Evolutionary conservation across 192 early-diverging fungal genomes (phyloP).

Genomic region (Linnemannia exigua): DNA sequence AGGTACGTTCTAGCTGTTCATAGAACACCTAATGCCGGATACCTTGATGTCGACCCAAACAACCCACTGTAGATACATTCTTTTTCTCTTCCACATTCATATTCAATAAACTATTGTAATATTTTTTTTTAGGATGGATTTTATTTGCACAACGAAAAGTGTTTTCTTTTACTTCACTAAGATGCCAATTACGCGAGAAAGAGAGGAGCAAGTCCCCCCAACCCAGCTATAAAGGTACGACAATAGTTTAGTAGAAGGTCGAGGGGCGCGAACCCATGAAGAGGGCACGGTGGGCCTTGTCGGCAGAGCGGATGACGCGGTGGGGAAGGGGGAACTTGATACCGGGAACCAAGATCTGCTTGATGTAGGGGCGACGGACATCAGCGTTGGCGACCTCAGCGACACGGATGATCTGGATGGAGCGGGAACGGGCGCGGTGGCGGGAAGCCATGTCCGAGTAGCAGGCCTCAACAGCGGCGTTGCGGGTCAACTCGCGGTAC

Average conservation of each 20-base stretch:
- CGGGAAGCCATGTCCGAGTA: slow-evolving; percentile 95
- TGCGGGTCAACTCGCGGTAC: slow-evolving; percentile 97
- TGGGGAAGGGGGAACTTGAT: slow-evolving; percentile 99
- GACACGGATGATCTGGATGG: slow-evolving; percentile 99
- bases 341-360: slow-evolving; percentile 90
- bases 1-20: neutral
- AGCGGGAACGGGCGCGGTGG: slow-evolving; percentile 95
- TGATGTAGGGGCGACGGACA: slow-evolving; percentile 96
- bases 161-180: slow-evolving; percentile 5
- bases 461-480: slow-evolving; percentile 62
- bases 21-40: neutral
- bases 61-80: neutral
- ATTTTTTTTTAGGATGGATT: neutral
- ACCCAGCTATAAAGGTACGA: neutral
- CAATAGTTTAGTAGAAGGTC: slow-evolving; percentile 83
- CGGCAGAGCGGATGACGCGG: slow-evolving; percentile 86
- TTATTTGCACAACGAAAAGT: slow-evolving; percentile 10
- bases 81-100: neutral
- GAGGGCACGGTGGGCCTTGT: slow-evolving; percentile 86
- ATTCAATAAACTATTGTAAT: neutral
- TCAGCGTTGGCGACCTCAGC: slow-evolving; percentile 84
- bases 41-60: neutral
- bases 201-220: neutral
- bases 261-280: slow-evolving; percentile 94
- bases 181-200: slow-evolving; percentile 11